These are phyloP conservation scores for Amaranthus tricolor DNA, from an alignment of 179 eudicot species.

Conservation along the genomic window DNA sequence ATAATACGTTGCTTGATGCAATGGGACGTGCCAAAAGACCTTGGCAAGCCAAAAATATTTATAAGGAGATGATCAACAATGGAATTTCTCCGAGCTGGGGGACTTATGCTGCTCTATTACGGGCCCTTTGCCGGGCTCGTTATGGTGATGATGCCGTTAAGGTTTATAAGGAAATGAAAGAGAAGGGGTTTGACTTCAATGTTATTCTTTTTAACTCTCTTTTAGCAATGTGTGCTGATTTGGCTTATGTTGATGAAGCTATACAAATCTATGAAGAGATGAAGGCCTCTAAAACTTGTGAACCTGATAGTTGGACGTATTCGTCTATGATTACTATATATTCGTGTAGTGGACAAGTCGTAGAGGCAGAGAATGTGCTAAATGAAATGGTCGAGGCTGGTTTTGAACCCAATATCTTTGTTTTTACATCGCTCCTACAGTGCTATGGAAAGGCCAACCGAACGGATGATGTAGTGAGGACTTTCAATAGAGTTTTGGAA, in stretches of 20 bases:
- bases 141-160: conserved; percentile 75
- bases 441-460: conserved; percentile 88
- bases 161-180: conserved; percentile 73
- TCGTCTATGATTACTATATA: conserved; percentile 70
- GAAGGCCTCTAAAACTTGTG: conserved; percentile 54
- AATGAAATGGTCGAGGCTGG: conserved; percentile 76
- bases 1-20: conserved; percentile 69
- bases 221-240: conserved; percentile 82
- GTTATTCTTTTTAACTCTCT: conserved; percentile 65
- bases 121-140: conserved; percentile 72
- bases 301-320: conserved; percentile 80
- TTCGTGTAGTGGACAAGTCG: conserved; percentile 73
- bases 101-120: conserved; percentile 74
- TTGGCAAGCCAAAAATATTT: conserved; percentile 80
- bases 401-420: conserved; percentile 66
- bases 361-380: conserved; percentile 61
- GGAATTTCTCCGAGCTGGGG: conserved; percentile 67
- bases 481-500: conserved; percentile 54
- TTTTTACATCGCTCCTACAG: conserved; percentile 75
- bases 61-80: conserved; percentile 50
- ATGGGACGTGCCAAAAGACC: conserved; percentile 96
- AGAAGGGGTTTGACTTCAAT: conserved; percentile 59
- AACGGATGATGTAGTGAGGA: conserved; percentile 70
- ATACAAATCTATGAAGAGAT: conserved; percentile 61
- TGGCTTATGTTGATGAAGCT: conserved; percentile 73